Base-by-base conservation (phyloP, 1,284 basidiomycete species). In the Jaminaea rosea region DNA sequence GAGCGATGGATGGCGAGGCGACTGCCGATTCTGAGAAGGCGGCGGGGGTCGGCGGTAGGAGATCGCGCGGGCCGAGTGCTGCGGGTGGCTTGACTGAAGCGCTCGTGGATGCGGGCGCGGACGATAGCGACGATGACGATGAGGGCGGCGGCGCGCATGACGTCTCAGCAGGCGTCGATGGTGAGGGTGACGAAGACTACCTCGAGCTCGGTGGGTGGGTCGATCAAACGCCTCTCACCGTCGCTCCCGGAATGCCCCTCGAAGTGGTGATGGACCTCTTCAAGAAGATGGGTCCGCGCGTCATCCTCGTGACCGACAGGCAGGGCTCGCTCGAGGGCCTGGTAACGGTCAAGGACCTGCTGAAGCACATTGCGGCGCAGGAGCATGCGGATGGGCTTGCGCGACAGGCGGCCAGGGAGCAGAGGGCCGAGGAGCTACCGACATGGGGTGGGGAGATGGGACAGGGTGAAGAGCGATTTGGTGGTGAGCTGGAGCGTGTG, bases 331-430 rank as follows among this genome's bases (percentile, higher is more conserved):
- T 99, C 2, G 82, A 81, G 0, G 93, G 93, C 0, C 78, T 99
- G 13, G 84, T 96, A 19, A 97, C 92, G 0, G 87, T 98, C 54
- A 98, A 98, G 73, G 94, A 99, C 63, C 88, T 97, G 10, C 77
- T 99, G 9, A 66, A 67, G 50, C 62, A 66, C 26, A 62, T 71
- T 7, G 66, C 69, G 4, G 49, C 52, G 36, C 54, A 66, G 31
- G 71, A 73, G 39, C 51, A 52, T 27, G 63, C 63, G n/a, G 63
- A 60, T 21, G 56, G 55, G 23, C 31, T 19, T 11, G 46, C 23
- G n/a, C 10, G 19, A n/a, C 28, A 13, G 26, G 44, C 44, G 21
- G 44, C 44, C 24, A 15, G 44, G 5, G 44, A 45, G 47, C n/a
- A n/a, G n/a, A n/a, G n/a, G n/a, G n/a, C n/a, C n/a, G n/a, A n/a